phyloP scores from a whole-genome alignment of 495 filamentous ascomycete genomes.

The Penicillium daleae region DNA sequence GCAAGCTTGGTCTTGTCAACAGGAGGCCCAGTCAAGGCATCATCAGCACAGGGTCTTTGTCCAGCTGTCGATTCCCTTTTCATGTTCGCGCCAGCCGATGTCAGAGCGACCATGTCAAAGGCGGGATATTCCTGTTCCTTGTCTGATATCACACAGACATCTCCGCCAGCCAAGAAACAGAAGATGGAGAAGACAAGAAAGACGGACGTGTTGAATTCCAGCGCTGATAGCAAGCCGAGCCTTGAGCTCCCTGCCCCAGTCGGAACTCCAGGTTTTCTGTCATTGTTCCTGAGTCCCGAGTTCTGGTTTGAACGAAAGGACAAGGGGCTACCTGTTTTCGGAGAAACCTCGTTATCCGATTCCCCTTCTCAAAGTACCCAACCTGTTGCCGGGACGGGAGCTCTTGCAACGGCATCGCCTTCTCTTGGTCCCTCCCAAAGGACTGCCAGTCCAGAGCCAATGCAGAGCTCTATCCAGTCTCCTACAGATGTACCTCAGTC shows the following conservation, averaged over 20 bases:
- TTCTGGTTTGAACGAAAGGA: background rate
- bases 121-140: too few relatives aligned
- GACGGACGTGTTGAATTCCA: too few relatives aligned
- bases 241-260: background rate
- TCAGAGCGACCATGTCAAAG: too few relatives aligned
- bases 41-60: background rate
- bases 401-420: background rate
- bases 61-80: too few relatives aligned
- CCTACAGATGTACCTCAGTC: background rate
- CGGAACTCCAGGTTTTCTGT: background rate
- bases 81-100: too few relatives aligned
- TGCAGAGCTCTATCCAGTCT: background rate
- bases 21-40: background rate
- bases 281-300: background rate
- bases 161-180: too few relatives aligned
- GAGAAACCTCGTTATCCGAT: background rate
- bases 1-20: background rate
- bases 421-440: background rate
- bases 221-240: too few relatives aligned
- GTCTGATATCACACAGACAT: too few relatives aligned
- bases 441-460: background rate
- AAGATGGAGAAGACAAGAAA: too few relatives aligned
- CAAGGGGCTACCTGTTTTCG: background rate
- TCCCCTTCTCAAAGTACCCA: background rate
- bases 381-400: background rate